Conservation (phyloP, 306 rosid species). For the Mimosa bimucronata region DNA sequence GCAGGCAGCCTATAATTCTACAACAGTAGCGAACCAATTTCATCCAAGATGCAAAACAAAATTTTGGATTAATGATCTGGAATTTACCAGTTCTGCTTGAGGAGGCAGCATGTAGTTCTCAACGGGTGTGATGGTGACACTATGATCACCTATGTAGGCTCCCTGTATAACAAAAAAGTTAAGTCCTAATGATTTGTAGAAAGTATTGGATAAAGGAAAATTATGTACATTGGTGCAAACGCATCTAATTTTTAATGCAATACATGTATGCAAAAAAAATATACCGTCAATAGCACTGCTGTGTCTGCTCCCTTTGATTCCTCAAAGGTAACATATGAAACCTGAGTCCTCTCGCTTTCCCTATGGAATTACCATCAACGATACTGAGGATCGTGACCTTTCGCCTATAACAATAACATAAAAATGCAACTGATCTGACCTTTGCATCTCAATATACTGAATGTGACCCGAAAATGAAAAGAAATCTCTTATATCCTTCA, state of each 20-base stretch:
- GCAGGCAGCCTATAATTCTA: background rate
- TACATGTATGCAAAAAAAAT: slow-evolving; percentile 19
- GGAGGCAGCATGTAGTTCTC: slow-evolving; percentile 84
- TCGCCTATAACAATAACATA: slow-evolving; percentile 11
- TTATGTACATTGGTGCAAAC: background rate
- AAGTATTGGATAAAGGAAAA: slow-evolving; percentile 16
- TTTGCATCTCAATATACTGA: slow-evolving; percentile 72
- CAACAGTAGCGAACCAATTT: slow-evolving; percentile 17
- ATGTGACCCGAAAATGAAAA: slow-evolving; percentile 87
- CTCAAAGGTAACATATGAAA: slow-evolving; percentile 82
- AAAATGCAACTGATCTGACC: slow-evolving; percentile 52
- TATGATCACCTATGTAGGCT: slow-evolving; percentile 60
- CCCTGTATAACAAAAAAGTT: slow-evolving; percentile 51
- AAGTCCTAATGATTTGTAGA: slow-evolving; percentile 3
- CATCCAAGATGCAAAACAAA: slow-evolving; percentile 3
- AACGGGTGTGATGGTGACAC: slow-evolving; percentile 62
- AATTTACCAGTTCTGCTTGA: slow-evolving; percentile 66
- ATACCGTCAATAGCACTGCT: slow-evolving; percentile 81
- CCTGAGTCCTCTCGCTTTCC: slow-evolving; percentile 70
- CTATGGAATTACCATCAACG: slow-evolving; percentile 42
- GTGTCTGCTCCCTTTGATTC: slow-evolving; percentile 82
- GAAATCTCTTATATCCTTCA: slow-evolving; percentile 73
- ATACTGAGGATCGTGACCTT: slow-evolving; percentile 30
- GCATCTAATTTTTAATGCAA: slow-evolving; percentile 7
- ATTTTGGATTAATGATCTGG: slow-evolving; percentile 20